Evolutionary conservation across 805 yeast species (phyloP).

Genomic region (Cyberlindnera mycetangii): DNA sequence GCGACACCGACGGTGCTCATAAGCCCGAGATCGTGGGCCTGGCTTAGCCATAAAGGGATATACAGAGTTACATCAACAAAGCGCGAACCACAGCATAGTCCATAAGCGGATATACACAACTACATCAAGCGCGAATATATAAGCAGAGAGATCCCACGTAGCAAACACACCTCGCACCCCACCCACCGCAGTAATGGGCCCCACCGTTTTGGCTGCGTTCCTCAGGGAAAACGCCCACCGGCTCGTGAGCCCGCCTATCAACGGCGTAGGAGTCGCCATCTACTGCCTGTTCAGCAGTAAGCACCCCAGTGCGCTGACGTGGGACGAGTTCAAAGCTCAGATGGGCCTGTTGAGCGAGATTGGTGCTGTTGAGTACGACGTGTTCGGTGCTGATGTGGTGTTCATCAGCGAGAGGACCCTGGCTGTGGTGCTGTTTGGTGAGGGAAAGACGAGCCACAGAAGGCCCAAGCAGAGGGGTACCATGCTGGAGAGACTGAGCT

Average conservation of each 20-base stretch:
- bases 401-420: conserved; percentile 23
- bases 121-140: too few relatives aligned
- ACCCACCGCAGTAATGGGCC: too few relatives aligned
- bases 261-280: conserved; percentile 15
- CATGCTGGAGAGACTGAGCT: not conserved
- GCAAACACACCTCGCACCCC: too few relatives aligned
- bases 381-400: conserved; percentile 6
- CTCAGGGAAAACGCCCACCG: conserved; percentile 10
- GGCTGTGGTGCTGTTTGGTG: conserved; percentile 2
- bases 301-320: not conserved
- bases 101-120: too few relatives aligned
- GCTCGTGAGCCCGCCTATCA: conserved; percentile 16
- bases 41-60: too few relatives aligned
- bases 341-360: conserved; percentile 7
- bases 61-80: too few relatives aligned
- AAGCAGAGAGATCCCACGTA: too few relatives aligned
- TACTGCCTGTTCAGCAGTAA: conserved; percentile 15
- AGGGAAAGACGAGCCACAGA: conserved; percentile 1
- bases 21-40: conserved; percentile 19
- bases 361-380: conserved; percentile 12
- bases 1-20: conserved; percentile 34
- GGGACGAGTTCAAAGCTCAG: conserved; percentile 10
- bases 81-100: too few relatives aligned
- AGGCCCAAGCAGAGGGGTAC: not conserved
- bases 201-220: too few relatives aligned